These are phyloP conservation scores for Thymus mandschuricus DNA, from an alignment of 257 asterid species.

Conservation along the genomic window DNA sequence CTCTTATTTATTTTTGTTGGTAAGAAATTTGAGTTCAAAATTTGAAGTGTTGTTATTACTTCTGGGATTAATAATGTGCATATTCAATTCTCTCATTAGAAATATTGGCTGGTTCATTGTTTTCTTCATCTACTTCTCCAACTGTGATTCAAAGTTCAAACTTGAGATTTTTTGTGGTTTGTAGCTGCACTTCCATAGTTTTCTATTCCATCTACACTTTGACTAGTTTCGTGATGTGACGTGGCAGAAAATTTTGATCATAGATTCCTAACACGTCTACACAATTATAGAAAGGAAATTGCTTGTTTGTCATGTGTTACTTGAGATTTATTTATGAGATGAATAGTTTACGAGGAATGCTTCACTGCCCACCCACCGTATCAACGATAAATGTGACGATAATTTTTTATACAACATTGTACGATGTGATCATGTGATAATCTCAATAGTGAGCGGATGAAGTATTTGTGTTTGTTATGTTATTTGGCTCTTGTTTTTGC, in stretches of 20 bases:
- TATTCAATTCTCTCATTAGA: neutral
- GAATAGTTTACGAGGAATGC: no score
- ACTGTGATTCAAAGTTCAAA: neutral
- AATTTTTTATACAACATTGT: no score
- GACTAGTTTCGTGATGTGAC: neutral
- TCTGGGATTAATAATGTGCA: neutral
- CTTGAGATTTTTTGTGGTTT: neutral
- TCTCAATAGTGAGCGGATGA: no score
- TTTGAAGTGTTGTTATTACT: constrained; percentile 1
- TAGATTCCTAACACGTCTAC: no score
- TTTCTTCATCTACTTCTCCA: neutral
- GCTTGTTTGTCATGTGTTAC: no score
- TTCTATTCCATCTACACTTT: neutral
- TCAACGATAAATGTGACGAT: no score
- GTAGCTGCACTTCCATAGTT: constrained; percentile 5
- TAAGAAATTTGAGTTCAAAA: constrained; percentile 16
- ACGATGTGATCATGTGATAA: no score
- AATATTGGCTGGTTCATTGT: neutral
- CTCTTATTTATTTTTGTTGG: constrained; percentile 13
- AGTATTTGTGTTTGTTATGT: no score
- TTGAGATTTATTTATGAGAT: no score
- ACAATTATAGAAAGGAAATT: no score
- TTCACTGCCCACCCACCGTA: no score
- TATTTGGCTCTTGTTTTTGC: no score
- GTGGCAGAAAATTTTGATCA: neutral